Evolutionary conservation across 768 basidiomycete genomes (phyloP).

Genomic region (Boletus fagicola): DNA sequence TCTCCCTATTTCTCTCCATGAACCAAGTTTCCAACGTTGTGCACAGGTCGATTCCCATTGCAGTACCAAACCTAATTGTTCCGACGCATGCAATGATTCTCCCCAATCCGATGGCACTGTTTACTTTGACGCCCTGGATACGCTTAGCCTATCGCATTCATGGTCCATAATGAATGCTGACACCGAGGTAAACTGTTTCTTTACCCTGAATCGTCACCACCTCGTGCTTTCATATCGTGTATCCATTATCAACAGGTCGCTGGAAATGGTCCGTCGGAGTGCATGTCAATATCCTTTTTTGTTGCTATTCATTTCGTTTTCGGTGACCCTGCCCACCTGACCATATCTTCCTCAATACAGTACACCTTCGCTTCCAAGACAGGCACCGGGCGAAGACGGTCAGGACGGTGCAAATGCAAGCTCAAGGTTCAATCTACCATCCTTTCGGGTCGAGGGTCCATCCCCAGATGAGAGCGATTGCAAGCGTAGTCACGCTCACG

Average conservation of each 20-base stretch:
- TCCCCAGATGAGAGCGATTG: conserved; percentile 7
- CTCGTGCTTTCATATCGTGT: conserved; percentile 1
- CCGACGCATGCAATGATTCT: background rate
- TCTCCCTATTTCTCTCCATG: too few relatives aligned
- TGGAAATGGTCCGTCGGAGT: conserved; percentile 9
- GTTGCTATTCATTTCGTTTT: conserved; percentile 7
- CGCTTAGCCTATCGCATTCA: conserved; percentile 5
- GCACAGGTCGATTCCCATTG: conserved; percentile 7
- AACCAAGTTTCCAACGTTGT: background rate
- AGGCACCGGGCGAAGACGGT: conserved; percentile 4
- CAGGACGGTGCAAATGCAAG: conserved; percentile 2
- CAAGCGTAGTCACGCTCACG: background rate
- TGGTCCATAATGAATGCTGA: conserved; percentile 5
- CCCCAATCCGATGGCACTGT: conserved; percentile 17
- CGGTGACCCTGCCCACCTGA: conserved; percentile 13
- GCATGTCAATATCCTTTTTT: conserved; percentile 17
- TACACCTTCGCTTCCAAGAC: background rate
- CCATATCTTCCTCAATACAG: conserved; percentile 9
- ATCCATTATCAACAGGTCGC: conserved; percentile 3
- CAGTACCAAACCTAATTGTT: background rate
- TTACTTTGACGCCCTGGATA: conserved; percentile 28
- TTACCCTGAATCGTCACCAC: background rate
- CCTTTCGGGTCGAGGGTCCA: conserved; percentile 19
- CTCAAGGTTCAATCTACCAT: conserved; percentile 19
- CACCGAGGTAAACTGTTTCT: conserved; percentile 8